Conservation (phyloP, 2,329 filamentous ascomycete genomes). For the Talaromyces sp. region DNA sequence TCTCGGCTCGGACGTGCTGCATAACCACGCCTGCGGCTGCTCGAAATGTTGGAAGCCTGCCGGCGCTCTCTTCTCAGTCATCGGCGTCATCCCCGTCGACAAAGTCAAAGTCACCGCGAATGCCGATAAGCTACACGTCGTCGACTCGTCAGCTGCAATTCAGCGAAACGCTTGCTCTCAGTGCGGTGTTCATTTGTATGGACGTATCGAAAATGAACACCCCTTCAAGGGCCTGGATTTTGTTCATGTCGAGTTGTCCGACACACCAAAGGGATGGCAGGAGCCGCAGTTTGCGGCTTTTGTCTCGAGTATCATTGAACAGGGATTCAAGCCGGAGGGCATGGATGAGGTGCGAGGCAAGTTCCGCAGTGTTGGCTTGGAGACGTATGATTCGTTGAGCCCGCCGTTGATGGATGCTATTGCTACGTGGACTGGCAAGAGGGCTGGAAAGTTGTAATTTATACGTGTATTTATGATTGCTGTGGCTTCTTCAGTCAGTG, state of each 20-base stretch:
- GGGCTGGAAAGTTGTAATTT: conserved; percentile 27
- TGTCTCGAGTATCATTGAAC: conserved; percentile 63
- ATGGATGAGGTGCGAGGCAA: conserved; percentile 53
- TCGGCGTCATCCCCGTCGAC: conserved; percentile 56
- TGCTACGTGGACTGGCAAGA: conserved; percentile 52
- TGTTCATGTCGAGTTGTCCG: conserved; percentile 59
- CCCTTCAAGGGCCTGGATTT: conserved; percentile 66
- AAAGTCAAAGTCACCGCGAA: conserved; percentile 55
- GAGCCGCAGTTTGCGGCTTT: conserved; percentile 67
- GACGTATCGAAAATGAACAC: conserved; percentile 60
- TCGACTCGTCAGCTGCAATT: conserved; percentile 55
- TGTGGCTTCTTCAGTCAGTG: not conserved
- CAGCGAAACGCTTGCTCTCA: conserved; percentile 56
- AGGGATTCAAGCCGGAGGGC: conserved; percentile 54
- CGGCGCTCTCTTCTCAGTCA: conserved; percentile 59
- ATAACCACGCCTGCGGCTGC: conserved; percentile 69
- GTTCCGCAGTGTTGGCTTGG: conserved; percentile 52
- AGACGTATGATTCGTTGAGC: conserved; percentile 59
- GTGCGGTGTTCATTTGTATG: conserved; percentile 61
- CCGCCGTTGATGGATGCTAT: conserved; percentile 60
- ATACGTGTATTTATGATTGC: not conserved
- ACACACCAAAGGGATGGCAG: conserved; percentile 58
- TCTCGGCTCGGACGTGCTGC: conserved; percentile 54
- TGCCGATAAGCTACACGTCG: conserved; percentile 51
- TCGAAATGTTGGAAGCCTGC: conserved; percentile 68